A percentile compares a stretch with the other conserved stretches of the same genome.
Evolutionary conservation across 371 early-diverging fungal species (phyloP).

Genomic region (Mortierella sp.): DNA sequence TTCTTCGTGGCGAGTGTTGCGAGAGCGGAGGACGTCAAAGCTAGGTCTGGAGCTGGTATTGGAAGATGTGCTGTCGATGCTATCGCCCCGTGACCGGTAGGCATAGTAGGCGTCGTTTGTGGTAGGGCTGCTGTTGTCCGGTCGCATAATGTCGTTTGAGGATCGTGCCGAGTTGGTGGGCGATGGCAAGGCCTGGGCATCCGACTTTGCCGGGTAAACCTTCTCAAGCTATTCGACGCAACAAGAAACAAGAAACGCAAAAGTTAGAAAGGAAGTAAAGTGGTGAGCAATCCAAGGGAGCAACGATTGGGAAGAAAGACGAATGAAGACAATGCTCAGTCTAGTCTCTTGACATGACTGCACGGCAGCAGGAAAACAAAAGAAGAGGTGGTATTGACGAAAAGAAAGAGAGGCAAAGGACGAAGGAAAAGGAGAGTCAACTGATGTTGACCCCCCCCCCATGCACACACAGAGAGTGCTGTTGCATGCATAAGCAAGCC

Average conservation of each 20-base stretch:
- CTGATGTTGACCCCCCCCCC: constrained; percentile 9
- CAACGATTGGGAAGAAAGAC: background rate
- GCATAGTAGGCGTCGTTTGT: constrained; percentile 37
- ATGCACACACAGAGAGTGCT: background rate
- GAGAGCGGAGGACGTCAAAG: constrained; percentile 50
- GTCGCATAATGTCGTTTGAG: constrained; percentile 41
- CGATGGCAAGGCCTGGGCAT: constrained; percentile 42
- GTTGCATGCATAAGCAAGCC: background rate
- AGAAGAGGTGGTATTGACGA: background rate
- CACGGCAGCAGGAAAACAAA: background rate
- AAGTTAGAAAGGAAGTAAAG: background rate
- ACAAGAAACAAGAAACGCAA: background rate
- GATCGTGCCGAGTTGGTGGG: constrained; percentile 54
- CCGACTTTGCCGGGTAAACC: constrained; percentile 46
- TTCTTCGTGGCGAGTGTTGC: constrained; percentile 45
- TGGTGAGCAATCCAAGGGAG: background rate
- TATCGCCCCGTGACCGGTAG: constrained; percentile 52
- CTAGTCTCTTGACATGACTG: background rate
- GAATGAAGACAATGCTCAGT: background rate
- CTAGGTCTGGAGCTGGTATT: constrained; percentile 46
- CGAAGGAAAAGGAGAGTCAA: background rate
- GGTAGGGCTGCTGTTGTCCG: constrained; percentile 16
- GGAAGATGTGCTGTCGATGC: constrained; percentile 52
- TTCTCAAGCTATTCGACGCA: constrained; percentile 19
- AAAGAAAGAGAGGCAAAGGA: background rate